A percentile compares a stretch with the other conserved stretches of the same genome.
These are phyloP conservation scores for Lepraria neglecta DNA, from an alignment of 495 filamentous ascomycete genomes.

Conservation along the genomic window DNA sequence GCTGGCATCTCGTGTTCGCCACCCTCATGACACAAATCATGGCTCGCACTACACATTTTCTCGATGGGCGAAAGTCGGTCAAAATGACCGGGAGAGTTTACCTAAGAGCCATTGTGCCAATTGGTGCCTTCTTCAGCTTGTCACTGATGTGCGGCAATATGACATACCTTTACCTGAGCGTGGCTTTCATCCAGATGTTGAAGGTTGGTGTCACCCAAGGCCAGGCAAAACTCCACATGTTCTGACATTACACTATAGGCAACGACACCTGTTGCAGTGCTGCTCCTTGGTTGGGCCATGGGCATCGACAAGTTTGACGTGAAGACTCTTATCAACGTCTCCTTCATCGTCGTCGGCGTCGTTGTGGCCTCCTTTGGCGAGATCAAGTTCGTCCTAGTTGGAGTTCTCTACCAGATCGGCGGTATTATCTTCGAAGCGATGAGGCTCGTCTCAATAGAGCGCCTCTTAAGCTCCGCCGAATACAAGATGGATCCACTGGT, in stretches of 20 bases:
- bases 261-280: conserved; percentile 60
- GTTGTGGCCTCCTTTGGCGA: conserved; percentile 68
- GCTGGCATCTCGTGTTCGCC: conserved; percentile 71
- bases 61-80: conserved; percentile 61
- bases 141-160: conserved; percentile 68
- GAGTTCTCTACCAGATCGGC: conserved; percentile 63
- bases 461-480: conserved; percentile 58
- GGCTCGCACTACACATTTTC: conserved; percentile 57
- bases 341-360: conserved; percentile 68
- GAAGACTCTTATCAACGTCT: conserved; percentile 57
- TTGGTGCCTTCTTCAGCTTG: conserved; percentile 65
- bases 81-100: conserved; percentile 65
- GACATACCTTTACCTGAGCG: conserved; percentile 67
- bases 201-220: conserved; percentile 46
- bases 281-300: conserved; percentile 60
- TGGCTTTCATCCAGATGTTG: conserved; percentile 78
- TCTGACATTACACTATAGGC: conserved; percentile 38
- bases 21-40: conserved; percentile 68
- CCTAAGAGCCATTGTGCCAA: conserved; percentile 65
- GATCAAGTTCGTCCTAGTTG: conserved; percentile 62
- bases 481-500: conserved; percentile 81
- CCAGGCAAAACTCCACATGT: not conserved
- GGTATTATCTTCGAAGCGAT: conserved; percentile 69
- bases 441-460: conserved; percentile 72
- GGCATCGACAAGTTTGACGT: conserved; percentile 55